Base-by-base conservation (phyloP, 78 protist genomes). In the Dictyostelium brefeldianum region DNA sequence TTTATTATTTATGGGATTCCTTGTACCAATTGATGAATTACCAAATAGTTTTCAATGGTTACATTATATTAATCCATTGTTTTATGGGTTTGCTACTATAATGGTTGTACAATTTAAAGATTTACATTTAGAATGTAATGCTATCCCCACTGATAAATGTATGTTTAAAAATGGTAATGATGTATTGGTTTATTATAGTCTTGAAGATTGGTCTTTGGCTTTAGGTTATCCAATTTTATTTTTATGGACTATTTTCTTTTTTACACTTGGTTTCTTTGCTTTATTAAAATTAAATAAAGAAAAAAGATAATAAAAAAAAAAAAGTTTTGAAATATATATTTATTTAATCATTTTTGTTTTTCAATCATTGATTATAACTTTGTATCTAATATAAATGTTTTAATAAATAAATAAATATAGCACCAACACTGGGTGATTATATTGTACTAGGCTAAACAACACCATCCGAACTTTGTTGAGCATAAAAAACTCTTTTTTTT, bases 101-200 rank as follows among this genome's bases (percentile, higher is more conserved):
- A 87, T 77, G 83, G 81, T 87, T 0, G 67, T 64, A n/a, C 79
- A 87, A 25, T 87, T 87, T 50, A 78, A 77, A 77, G 93, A 87
- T 22, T 25, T 56, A 20, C 27, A 22, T 20, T 57, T 87, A 0
- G 31, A 12, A 0, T 87, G 93, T 77, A 78, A 78, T 48, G 1
- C 43, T 3, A 36, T 36, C 2, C 62, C 67, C 18, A 27, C 4
- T 29, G 29, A 20, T n/a, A 41, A 25, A 8, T 87, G 93, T 62
- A 83, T 36, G 50, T 87, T 25, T 36, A 57, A 57, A 25, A 87
- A 62, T 64, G 93, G 93, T 14, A 74, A 87, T 22, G 93, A 87
- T 50, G 67, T 87, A 12, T 27, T 87, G 29, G 29, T 36, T 11
- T 50, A 31, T 43, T 83, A 50, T 51, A 78, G 83, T 65, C 15